Percentiles rank a stretch among this genome's conserved stretches.
phyloP scores from a whole-genome alignment of 257 asterid species.

The Lavandula angustifolia region DNA sequence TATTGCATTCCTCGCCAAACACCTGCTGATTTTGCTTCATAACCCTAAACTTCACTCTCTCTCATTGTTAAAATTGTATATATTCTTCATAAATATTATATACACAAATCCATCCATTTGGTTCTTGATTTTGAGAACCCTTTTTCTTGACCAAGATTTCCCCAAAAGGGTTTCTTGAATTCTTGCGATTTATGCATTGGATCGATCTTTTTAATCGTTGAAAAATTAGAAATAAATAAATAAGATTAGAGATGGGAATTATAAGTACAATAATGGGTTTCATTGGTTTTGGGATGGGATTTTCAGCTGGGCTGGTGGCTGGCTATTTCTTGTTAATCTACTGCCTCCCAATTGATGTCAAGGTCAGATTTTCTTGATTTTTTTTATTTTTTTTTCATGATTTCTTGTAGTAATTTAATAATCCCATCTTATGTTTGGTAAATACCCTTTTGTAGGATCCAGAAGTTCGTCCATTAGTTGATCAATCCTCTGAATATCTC shows the following conservation, averaged over 20 bases:
- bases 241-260: constrained; percentile 52
- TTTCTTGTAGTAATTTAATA: not conserved
- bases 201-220: not conserved
- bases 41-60: not conserved
- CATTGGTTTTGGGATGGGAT: constrained; percentile 80
- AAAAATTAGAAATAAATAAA: not conserved
- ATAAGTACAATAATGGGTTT: constrained; percentile 72
- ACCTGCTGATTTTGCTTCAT: constrained; percentile 10
- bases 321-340: constrained; percentile 78
- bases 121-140: constrained; percentile 24
- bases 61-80: not conserved
- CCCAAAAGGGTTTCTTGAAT: not conserved
- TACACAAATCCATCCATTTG: not conserved
- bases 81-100: no score
- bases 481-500: constrained; percentile 51
- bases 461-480: constrained; percentile 57
- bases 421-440: not conserved
- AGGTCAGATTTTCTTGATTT: constrained; percentile 40
- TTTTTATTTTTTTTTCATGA: not conserved
- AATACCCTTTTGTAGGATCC: constrained; percentile 55
- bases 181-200: not conserved
- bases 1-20: not conserved
- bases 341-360: constrained; percentile 57
- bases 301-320: constrained; percentile 54
- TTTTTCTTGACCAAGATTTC: constrained; percentile 33